Evolutionary conservation across 768 basidiomycete species (phyloP).

Genomic region (Holtermanniella nyarrowii): DNA sequence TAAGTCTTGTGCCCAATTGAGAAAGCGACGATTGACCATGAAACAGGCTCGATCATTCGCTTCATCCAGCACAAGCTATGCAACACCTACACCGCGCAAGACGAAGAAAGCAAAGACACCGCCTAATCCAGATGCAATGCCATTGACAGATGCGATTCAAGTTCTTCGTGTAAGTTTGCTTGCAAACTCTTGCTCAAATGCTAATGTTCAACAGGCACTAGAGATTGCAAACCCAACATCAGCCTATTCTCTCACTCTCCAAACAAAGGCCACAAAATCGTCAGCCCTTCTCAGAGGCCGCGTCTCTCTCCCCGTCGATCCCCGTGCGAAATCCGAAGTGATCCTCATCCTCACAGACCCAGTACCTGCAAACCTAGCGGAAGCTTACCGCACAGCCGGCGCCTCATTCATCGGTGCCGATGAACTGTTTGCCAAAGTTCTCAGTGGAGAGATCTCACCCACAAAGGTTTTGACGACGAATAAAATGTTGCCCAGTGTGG

Average conservation of each 20-base stretch:
- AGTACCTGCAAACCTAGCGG: slow-evolving; percentile 6
- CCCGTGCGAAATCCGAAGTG: slow-evolving; percentile 54
- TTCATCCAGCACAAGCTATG: background rate
- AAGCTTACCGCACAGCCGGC: slow-evolving; percentile 66
- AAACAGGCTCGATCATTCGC: background rate
- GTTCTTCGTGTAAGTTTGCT: slow-evolving; percentile 35
- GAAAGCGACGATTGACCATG: no score
- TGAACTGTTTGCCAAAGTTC: slow-evolving; percentile 75
- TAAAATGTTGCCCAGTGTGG: slow-evolving; percentile 64
- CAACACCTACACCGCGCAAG: slow-evolving; percentile 1
- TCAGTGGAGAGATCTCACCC: slow-evolving; percentile 62
- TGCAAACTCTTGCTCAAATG: background rate
- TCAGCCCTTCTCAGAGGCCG: slow-evolving; percentile 80
- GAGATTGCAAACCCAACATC: slow-evolving; percentile 67
- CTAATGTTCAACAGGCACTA: slow-evolving; percentile 52
- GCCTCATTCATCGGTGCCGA: slow-evolving; percentile 83
- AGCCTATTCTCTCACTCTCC: slow-evolving; percentile 69
- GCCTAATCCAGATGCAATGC: slow-evolving; percentile 35
- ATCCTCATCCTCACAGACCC: slow-evolving; percentile 93
- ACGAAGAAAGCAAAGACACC: slow-evolving; percentile 19
- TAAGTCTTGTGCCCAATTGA: no score
- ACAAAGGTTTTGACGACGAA: slow-evolving; percentile 78
- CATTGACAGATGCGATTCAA: slow-evolving; percentile 32
- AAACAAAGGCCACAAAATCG: slow-evolving; percentile 67
- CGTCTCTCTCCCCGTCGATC: slow-evolving; percentile 68